Conservation (phyloP, 495 filamentous ascomycete genomes). For the Evernia prunastri region DNA sequence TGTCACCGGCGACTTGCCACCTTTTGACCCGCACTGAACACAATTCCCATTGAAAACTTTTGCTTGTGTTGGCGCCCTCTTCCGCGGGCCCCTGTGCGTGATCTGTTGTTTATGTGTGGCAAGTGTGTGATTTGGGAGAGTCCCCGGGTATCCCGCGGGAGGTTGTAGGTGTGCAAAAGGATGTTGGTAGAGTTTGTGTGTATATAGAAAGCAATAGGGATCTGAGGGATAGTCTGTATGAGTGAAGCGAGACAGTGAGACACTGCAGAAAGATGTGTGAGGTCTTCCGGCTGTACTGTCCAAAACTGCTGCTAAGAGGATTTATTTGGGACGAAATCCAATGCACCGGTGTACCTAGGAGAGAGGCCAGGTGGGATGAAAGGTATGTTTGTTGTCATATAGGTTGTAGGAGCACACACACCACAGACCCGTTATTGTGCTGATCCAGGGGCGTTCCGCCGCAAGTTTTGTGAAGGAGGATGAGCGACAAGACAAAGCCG, state of each 20-base stretch:
- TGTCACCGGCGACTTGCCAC: slow-evolving; percentile 27
- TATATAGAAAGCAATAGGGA: background rate
- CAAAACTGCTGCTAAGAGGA: slow-evolving; percentile 7
- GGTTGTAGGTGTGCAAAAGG: background rate
- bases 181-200: too few relatives aligned
- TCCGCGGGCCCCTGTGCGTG: slow-evolving; percentile 10
- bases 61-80: slow-evolving; percentile 15
- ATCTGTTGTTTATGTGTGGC: background rate
- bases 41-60: slow-evolving; percentile 18
- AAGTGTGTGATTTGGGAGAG: background rate
- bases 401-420: slow-evolving; percentile 4
- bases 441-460: slow-evolving; percentile 14
- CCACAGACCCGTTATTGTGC: background rate
- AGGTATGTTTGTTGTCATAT: slow-evolving; percentile 16
- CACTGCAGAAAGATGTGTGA: background rate
- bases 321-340: slow-evolving; percentile 5
- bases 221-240: background rate
- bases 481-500: background rate
- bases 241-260: slow-evolving; percentile 1
- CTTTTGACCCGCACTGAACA: slow-evolving; percentile 1
- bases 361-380: slow-evolving; percentile 12
- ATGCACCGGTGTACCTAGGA: slow-evolving; percentile 17
- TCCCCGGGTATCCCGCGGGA: background rate
- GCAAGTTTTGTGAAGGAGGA: background rate
- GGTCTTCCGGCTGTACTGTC: background rate